These are phyloP conservation scores for Colletotrichum destructivum DNA, from an alignment of 2,329 filamentous ascomycete genomes.

Conservation along the genomic window DNA sequence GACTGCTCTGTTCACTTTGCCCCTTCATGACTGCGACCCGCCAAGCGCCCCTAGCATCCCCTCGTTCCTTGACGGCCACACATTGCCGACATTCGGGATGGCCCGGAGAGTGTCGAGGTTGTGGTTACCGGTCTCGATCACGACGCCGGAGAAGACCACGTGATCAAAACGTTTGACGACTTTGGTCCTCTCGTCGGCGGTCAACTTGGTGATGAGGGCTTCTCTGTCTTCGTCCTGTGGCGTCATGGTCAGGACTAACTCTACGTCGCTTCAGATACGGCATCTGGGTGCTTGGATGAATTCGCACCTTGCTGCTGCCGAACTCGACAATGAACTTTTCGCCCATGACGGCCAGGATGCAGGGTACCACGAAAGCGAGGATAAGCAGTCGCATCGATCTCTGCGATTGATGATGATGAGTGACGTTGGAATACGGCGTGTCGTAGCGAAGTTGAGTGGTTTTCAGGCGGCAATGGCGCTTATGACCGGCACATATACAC, in stretches of 20 bases:
- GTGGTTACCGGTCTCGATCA: constrained; percentile 51
- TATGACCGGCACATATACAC: not conserved
- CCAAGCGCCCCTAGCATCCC: constrained; percentile 25
- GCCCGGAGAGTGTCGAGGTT: constrained; percentile 53
- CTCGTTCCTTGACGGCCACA: constrained; percentile 50
- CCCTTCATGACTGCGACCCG: not conserved
- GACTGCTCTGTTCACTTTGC: not conserved
- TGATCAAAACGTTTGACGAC: constrained; percentile 34
- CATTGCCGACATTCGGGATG: constrained; percentile 54
- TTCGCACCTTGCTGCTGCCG: constrained; percentile 27
- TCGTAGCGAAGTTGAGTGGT: not conserved
- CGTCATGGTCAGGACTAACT: not conserved
- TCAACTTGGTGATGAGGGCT: constrained; percentile 19
- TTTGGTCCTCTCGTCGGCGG: constrained; percentile 28
- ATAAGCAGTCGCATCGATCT: not conserved
- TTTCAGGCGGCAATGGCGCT: not conserved
- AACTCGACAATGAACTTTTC: constrained; percentile 41
- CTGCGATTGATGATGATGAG: not conserved
- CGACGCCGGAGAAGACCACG: constrained; percentile 54
- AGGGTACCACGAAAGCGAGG: not conserved
- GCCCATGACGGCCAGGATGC: constrained; percentile 17
- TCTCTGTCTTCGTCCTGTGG: constrained; percentile 34
- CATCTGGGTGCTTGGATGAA: not conserved
- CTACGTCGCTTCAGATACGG: not conserved
- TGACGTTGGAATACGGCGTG: not conserved